Conservation (phyloP, 192 early-diverging fungal genomes). For the Piromyces sp. region DNA sequence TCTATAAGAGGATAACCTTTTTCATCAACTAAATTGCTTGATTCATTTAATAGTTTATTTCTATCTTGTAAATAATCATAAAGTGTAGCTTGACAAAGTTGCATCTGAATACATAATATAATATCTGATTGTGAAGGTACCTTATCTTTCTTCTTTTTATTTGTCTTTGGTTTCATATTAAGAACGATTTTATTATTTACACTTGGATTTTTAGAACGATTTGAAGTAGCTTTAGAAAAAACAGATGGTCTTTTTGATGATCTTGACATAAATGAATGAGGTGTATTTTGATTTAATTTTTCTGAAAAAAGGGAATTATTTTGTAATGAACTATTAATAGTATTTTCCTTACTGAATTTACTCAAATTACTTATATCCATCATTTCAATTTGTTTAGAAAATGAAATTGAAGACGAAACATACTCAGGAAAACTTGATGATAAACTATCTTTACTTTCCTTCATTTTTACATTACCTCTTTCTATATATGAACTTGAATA, state of each 20-base stretch:
- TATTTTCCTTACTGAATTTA: background rate
- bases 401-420: background rate
- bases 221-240: background rate
- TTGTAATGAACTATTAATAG: background rate
- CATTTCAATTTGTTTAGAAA: background rate
- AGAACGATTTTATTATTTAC: background rate
- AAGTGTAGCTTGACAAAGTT: slow-evolving; percentile 45
- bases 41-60: background rate
- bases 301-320: background rate
- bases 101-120: slow-evolving; percentile 75
- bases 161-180: background rate
- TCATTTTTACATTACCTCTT: background rate
- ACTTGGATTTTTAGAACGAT: background rate
- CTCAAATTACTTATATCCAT: background rate
- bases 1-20: background rate
- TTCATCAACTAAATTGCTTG: background rate
- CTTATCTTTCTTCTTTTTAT: background rate
- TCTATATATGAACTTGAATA: background rate
- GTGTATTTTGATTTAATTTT: background rate
- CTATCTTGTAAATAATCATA: background rate
- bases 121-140: background rate
- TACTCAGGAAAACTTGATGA: background rate
- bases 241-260: background rate
- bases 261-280: background rate
- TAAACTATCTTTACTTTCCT: background rate